Base-by-base conservation (phyloP, 1,139 yeast genomes). In the Yamadazyma pseudoaaseri region DNA sequence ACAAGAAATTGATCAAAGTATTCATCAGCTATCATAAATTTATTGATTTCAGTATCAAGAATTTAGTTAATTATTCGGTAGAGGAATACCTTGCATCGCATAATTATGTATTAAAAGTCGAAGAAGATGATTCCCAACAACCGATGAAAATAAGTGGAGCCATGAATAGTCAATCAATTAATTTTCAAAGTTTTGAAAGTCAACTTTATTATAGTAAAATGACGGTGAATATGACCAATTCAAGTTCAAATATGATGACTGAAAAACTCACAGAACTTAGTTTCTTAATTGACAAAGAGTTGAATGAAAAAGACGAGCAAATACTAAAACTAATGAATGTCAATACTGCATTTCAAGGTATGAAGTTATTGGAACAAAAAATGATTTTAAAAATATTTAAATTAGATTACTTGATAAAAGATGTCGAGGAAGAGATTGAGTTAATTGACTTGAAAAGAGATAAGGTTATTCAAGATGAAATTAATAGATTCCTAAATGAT, bases 21-120 rank as follows among this genome's bases (percentile, higher is more conserved):
- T 67, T 92, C 33, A 61, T 87, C 11, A 73, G 77, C 26, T 82
- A 85, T 56, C 86, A 83, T 44, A 92, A 90, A 10, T 73, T 78
- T 39, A 74, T 85, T 14, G 81, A 83, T 45, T 65, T 70, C 36
- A 42, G 51, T 8, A 66, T 89, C 27, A 73, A 78, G 26, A 90
- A 92, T 56, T 73, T 80, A 43, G 76, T 78, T 22, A 85, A 89
- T 11, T 72, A 78, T 39, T 77, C 87, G 0, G 87, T 89, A 1
- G 86, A 85, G 45, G 95, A 86, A 49, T 80, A 80, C 64, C 58
- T 80, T 37, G 65, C 64, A 18, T 52, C 61, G 0, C 66, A 60
- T 38, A 60, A 61, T 41, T 60, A 49, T 38, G 52, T 61, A 2
- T 45, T 61, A 34, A 45, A 61, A 29, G 41, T 60, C 11, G 62